Evolutionary conservation across 148 eudicot genomes (phyloP).

Genomic region (Arbutus unedo): DNA sequence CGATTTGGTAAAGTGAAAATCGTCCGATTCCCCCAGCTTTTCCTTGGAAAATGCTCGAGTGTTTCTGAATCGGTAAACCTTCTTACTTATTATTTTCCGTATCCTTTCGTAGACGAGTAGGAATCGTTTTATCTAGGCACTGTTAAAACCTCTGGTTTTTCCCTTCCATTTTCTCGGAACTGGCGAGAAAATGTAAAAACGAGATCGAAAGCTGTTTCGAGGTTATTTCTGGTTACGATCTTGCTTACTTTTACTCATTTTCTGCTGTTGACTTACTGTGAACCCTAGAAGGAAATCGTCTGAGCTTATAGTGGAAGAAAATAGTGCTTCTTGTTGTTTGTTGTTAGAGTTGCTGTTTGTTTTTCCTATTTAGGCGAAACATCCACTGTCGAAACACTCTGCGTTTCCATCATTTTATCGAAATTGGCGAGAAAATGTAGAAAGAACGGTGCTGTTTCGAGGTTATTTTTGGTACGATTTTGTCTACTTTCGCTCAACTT

Average conservation of each 20-base stretch:
- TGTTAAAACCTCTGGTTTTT: background rate
- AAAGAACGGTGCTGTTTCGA: background rate
- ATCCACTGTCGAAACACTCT: background rate
- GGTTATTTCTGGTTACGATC: conserved; percentile 5
- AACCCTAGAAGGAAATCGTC: background rate
- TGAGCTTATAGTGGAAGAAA: background rate
- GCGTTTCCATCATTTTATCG: background rate
- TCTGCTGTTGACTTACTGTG: background rate
- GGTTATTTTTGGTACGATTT: conserved; percentile 1
- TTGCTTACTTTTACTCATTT: background rate
- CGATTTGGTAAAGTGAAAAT: conserved; percentile 23
- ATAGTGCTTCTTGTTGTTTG: background rate
- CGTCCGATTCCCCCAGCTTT: conserved; percentile 17
- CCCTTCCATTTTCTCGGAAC: too few species aligned
- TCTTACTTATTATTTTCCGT: background rate
- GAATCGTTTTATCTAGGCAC: background rate
- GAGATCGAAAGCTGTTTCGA: background rate
- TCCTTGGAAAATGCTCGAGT: conserved; percentile 15
- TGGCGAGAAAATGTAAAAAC: background rate
- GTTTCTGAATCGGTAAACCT: conserved; percentile 15
- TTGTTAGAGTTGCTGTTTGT: background rate
- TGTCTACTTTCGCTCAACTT: background rate
- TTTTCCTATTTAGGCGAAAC: background rate
- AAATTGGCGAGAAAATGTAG: background rate
- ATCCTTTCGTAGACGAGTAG: background rate